A percentile compares a stretch with the other conserved stretches of the same genome.
Conservation (phyloP, 2,329 filamentous ascomycete genomes). For the Curvularia eragrostidis region DNA sequence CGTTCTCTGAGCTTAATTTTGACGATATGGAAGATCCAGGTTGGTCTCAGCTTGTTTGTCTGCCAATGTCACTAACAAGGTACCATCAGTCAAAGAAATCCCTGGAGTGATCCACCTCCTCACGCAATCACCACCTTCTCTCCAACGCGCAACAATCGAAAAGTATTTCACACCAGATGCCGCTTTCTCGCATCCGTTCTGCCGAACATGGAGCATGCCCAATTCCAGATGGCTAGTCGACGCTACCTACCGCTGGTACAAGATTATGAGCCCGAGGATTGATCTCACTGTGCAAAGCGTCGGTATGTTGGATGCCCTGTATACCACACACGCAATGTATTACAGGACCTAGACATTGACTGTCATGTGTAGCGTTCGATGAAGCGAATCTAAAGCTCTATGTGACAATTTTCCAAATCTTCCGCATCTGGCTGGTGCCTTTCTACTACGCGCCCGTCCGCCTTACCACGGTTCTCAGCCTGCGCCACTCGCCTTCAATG, state of each 20-base stretch:
- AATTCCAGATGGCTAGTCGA: conserved; percentile 72
- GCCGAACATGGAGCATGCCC: conserved; percentile 65
- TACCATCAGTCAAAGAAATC: conserved; percentile 64
- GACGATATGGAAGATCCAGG: conserved; percentile 40
- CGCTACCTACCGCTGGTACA: conserved; percentile 75
- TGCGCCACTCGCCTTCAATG: conserved; percentile 44
- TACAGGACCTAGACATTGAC: not conserved
- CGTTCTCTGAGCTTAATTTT: not conserved
- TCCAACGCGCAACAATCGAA: conserved; percentile 70
- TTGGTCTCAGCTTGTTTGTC: conserved; percentile 7
- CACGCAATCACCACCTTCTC: conserved; percentile 68
- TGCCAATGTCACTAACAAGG: not conserved
- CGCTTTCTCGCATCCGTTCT: conserved; percentile 80
- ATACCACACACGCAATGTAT: too few species aligned
- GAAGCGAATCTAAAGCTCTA: conserved; percentile 71
- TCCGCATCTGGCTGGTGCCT: conserved; percentile 78
- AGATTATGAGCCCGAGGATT: conserved; percentile 78
- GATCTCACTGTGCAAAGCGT: conserved; percentile 69
- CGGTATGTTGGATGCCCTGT: conserved; percentile 49
- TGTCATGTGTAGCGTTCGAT: conserved; percentile 66
- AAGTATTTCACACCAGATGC: conserved; percentile 77
- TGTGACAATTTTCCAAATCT: conserved; percentile 74
- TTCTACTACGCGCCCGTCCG: conserved; percentile 73
- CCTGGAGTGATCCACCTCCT: conserved; percentile 70
- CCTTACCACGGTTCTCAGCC: conserved; percentile 71